phyloP scores from a whole-genome alignment of 2,329 filamentous ascomycete genomes.

The Leptosphaerulina australis region DNA sequence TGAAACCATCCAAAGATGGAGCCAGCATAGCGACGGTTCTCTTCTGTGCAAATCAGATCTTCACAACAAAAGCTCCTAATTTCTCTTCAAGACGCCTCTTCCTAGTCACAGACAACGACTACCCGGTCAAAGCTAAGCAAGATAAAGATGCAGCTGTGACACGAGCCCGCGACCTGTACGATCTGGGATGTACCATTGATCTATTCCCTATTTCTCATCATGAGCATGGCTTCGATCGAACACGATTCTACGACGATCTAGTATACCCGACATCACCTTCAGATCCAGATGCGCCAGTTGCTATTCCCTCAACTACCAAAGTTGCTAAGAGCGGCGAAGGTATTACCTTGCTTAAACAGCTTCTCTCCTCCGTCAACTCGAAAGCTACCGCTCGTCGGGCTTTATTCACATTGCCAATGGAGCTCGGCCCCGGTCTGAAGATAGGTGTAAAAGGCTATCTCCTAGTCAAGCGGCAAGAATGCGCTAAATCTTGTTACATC shows the following conservation, averaged over 20 bases:
- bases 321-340: constrained; percentile 74
- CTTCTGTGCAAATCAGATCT: constrained; percentile 95
- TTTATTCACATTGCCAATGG: constrained; percentile 84
- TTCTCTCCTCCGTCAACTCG: constrained; percentile 88
- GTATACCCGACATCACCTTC: constrained; percentile 74
- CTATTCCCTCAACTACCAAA: constrained; percentile 61
- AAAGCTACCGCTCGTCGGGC: constrained; percentile 85
- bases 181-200: constrained; percentile 88
- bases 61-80: constrained; percentile 92
- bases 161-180: constrained; percentile 91
- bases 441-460: constrained; percentile 96
- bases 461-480: constrained; percentile 80
- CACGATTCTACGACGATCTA: constrained; percentile 94
- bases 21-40: constrained; percentile 87
- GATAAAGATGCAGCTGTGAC: constrained; percentile 78
- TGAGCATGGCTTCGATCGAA: constrained; percentile 75
- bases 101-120: constrained; percentile 91
- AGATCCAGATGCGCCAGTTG: constrained; percentile 70
- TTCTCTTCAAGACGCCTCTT: constrained; percentile 94
- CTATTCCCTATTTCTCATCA: constrained; percentile 83
- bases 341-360: constrained; percentile 75
- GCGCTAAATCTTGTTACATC: constrained; percentile 82
- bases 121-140: constrained; percentile 74
- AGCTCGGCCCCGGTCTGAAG: constrained; percentile 80
- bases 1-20: constrained; percentile 71